Evolutionary conservation across 768 basidiomycete genomes (phyloP).

Genomic region (Dioszegia aurantiaca): DNA sequence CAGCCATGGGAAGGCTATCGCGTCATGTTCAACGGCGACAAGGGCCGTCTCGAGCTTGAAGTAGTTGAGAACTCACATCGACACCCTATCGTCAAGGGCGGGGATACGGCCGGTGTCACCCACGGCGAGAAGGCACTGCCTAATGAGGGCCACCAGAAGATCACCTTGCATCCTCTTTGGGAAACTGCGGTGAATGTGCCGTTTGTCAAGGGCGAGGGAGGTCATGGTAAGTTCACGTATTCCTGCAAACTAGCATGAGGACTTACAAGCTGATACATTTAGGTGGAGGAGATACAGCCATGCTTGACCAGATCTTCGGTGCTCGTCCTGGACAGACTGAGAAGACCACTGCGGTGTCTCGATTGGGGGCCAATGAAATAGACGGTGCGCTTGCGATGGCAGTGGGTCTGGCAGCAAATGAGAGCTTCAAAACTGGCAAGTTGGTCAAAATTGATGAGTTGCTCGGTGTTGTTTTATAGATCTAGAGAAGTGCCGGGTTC

Average conservation of each 20-base stretch:
- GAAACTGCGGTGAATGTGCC: conserved; percentile 55
- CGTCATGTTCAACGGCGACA: conserved; percentile 60
- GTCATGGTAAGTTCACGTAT: conserved; percentile 54
- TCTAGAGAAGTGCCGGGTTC: no score
- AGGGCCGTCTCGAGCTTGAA: conserved; percentile 59
- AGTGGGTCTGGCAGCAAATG: conserved; percentile 58
- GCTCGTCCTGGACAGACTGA: conserved; percentile 55
- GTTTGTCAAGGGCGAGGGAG: conserved; percentile 54
- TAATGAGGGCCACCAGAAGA: conserved; percentile 55
- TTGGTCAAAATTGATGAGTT: conserved; percentile 54
- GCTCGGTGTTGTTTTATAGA: conserved; percentile 29
- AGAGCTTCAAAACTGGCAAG: conserved; percentile 57
- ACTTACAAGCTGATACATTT: not conserved
- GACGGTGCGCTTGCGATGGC: conserved; percentile 58
- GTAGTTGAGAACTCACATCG: conserved; percentile 56
- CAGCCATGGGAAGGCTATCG: conserved; percentile 55
- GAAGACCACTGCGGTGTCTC: conserved; percentile 56
- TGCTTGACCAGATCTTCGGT: conserved; percentile 58
- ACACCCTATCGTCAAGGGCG: conserved; percentile 26
- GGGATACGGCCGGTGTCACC: conserved; percentile 38
- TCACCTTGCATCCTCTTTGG: conserved; percentile 58
- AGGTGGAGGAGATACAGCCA: conserved; percentile 57
- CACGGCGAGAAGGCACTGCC: conserved; percentile 52
- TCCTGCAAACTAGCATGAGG: not conserved
- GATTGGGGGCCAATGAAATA: conserved; percentile 57